Base-by-base conservation (phyloP, 768 basidiomycete species). In the Boletus edulis region DNA sequence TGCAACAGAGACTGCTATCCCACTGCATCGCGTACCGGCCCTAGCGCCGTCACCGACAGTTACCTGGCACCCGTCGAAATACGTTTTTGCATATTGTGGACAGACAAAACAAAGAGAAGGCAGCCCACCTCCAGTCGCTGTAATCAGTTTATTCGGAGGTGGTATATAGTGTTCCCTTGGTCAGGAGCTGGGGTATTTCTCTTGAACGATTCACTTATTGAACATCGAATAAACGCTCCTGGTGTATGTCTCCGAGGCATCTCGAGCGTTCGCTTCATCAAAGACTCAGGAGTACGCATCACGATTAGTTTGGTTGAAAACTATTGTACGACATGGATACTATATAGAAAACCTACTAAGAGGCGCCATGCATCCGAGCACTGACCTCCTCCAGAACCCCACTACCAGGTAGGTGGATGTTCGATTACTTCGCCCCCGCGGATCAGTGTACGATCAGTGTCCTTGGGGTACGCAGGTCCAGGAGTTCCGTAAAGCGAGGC, bases 11-110 rank as follows among this genome's bases (percentile, higher is more conserved):
- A 92, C 88, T 0, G 84, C 84, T 15, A 69, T 80, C 45, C 86
- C 88, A 3, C 63, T 92, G 24, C 88, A 91, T 67, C 85, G 89
- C n/a, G 82, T 92, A 14, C 81, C 87, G 2, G 80, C 87, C 3
- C 74, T 87, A 7, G 86, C 83, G 5, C 77, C 88, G 1, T 82
- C 88, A n/a, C 83, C 85, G 5, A 85, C 87, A 1, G 89, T 92
- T 3, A 73, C 83, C 2, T 91, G 89, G 89, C 90, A 91, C 68
- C 89, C 90, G 5, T 88, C 86, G 7, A 87, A 84, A 70, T 84
- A 89, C 61, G 80, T 85, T n/a, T 81, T 90, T 50, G 89, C 89
- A 3, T 91, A 89, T 60, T 91, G 88, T 64, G 89, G 89, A 3
- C 88, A 90, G 62, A 87, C 84, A 4, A 85, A 84, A 59, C 65